Base-by-base conservation (phyloP, 1,284 basidiomycete species). In the Ganoderma lingzhi region DNA sequence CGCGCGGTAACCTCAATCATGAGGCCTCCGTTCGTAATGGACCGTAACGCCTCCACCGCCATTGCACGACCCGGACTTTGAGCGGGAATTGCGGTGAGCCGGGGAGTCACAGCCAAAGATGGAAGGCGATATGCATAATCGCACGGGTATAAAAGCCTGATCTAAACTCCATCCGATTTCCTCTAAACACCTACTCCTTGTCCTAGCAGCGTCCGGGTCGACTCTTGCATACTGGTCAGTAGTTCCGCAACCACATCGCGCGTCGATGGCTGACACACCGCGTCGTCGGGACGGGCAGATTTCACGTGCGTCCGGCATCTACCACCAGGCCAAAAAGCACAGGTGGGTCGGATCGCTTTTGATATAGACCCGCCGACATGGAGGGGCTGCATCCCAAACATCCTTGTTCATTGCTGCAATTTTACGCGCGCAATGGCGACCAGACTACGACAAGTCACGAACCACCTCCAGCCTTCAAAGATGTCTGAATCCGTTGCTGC, bases 401-500 rank as follows among this genome's bases (percentile, higher is more conserved):
- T 41, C 64, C 45, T n/a, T 59, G 28, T 48, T 66, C 42, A 55
- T 51, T 51, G 17, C 64, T 41, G 78, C 64, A 2, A n/a, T 23
- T 28, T 28, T 42, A 3, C 37, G 53, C 6, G 44, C 61, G 32
- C 28, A 23, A 80, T 80, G 78, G 74, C 78, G 32, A 70, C 53
- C 71, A 77, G 79, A 73, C 65, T 80, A 51, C 74, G 69, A 63
- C 78, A 79, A 71, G 64, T 80, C 56, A 68, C 74, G 56, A 64
- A 75, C 61, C 79, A 80, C 66, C 68, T 80, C 19, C 65, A 66
- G 44, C 64, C 70, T 41, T 41, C 39, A 10, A 74, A 65, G 42
- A 78, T 77, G 78, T 75, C 76, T 41, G 70, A 59, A 63, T 69
- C 69, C 28, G 70, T 76, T 42, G 68, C 85, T 48, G 83, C 85